Percentiles rank a stretch among this genome's conserved stretches.
Conservation (phyloP, 805 yeast species). For the Hanseniaspora thailandica region DNA sequence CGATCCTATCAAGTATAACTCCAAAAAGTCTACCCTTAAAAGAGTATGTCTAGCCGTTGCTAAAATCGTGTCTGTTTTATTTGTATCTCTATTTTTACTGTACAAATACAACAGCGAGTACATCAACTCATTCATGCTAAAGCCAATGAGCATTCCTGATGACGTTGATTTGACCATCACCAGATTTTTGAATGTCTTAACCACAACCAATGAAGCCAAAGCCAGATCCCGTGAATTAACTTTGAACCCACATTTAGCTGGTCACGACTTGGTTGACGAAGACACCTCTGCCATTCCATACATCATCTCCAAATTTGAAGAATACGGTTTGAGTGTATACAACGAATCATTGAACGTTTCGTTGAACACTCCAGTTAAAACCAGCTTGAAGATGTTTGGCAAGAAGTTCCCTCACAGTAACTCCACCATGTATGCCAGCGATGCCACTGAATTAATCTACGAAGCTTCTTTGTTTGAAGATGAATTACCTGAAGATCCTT, state of each 20-base stretch:
- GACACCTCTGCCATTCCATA: slow-evolving; percentile 26
- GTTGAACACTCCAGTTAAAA: slow-evolving; percentile 50
- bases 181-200: slow-evolving; percentile 23
- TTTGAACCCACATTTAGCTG: slow-evolving; percentile 46
- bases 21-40: neutral
- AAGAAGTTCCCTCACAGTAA: neutral
- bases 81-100: neutral
- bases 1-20: neutral
- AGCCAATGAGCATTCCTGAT: neutral
- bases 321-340: slow-evolving; percentile 45
- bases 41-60: neutral
- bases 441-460: slow-evolving; percentile 29
- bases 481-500: slow-evolving; percentile 39
- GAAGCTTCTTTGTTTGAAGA: slow-evolving; percentile 47
- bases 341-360: slow-evolving; percentile 52
- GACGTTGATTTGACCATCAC: neutral
- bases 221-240: slow-evolving; percentile 47
- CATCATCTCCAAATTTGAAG: slow-evolving; percentile 46
- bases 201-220: slow-evolving; percentile 31
- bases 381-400: slow-evolving; percentile 36
- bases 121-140: neutral
- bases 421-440: slow-evolving; percentile 6
- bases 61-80: neutral
- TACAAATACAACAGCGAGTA: neutral
- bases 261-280: slow-evolving; percentile 37